Evolutionary conservation across 305 asterid genomes (phyloP), one percentile per base, ranked within the genome.

Genomic region (Solanum hybrid): DNA sequence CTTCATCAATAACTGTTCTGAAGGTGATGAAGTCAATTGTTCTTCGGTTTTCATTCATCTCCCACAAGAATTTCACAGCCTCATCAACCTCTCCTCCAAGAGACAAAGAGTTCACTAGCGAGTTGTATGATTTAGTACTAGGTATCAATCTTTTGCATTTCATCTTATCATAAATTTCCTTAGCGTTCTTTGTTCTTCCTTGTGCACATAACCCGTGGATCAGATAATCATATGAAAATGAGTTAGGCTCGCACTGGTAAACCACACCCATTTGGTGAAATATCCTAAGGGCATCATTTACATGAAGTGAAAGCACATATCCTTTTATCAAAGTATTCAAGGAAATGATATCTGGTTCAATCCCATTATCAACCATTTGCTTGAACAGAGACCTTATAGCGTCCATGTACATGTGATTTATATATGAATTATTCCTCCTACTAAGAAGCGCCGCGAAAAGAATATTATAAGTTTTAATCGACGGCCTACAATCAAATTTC

Each of bases 251-350:
- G 89, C 98, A 96, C 78, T 89, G 89, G 87, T 96, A 97, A 72
- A 92, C 97, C 90, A 88, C 94, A 2, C 93, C 98, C 96, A 96
- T 93, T 93, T 97, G 99, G 93, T 97, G 99, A 91, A 95, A 97
- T 91, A 97, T 90, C 89, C 99, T 94, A 12, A 97, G 96, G 22
- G 99, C 99, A 89, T 97, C 99, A 90, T 97, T 96, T 11, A 97
- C 96, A 91, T 97, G 99, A 90, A 96, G 95, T 2, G 99, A 96
- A 75, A 97, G 93, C 91, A 97, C 99, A 87, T 97, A 97, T 14
- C 99, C 99, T 90, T 97, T 97, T 88, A 97, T 97, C 99, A 97
- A 93, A 78, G 93, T 94, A 92, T 97, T 97, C 95, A 97, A 92
- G 34, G 97, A 91, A 88, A 94, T 93, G n/a, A 95, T 86, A 93